Evolutionary conservation across 2,329 filamentous ascomycete species (phyloP).

Genomic region (Fusarium sp.): DNA sequence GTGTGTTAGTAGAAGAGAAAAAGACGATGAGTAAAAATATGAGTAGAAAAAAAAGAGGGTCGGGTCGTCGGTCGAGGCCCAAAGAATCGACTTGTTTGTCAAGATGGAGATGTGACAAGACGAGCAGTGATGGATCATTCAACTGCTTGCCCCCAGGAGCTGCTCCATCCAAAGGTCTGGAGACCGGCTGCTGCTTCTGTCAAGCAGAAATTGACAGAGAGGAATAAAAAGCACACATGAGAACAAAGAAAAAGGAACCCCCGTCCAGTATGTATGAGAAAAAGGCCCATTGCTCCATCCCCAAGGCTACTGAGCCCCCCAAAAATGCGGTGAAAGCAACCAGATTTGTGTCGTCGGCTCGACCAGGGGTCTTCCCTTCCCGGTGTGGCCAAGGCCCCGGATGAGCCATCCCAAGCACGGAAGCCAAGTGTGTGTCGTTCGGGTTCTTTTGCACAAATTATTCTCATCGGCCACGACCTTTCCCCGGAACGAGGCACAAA

Average conservation of each 20-base stretch:
- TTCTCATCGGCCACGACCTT: not conserved
- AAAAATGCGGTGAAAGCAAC: slow-evolving; percentile 47
- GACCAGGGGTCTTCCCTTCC: slow-evolving; percentile 44
- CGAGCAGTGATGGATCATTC: slow-evolving; percentile 11
- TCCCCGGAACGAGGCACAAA: not conserved
- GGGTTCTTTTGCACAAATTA: slow-evolving; percentile 8
- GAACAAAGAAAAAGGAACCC: not conserved
- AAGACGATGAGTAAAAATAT: not conserved
- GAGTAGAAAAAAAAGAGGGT: slow-evolving; percentile 18
- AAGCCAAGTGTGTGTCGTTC: not conserved
- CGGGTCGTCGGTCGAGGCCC: slow-evolving; percentile 19
- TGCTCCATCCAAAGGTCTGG: not conserved
- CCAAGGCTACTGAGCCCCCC: slow-evolving; percentile 33
- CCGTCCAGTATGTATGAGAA: slow-evolving; percentile 20
- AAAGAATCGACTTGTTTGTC: not conserved
- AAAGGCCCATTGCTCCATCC: slow-evolving; percentile 17
- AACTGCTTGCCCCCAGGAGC: not conserved
- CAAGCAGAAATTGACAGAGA: slow-evolving; percentile 7
- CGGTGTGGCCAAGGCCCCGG: slow-evolving; percentile 18
- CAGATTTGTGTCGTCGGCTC: slow-evolving; percentile 27
- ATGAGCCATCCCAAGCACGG: not conserved
- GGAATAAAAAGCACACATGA: slow-evolving; percentile 19
- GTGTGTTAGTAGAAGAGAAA: not conserved
- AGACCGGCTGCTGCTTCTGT: not conserved
- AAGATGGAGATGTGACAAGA: slow-evolving; percentile 2